Conservation (phyloP, 1,284 basidiomycete species). For the Melampsora medusae region DNA sequence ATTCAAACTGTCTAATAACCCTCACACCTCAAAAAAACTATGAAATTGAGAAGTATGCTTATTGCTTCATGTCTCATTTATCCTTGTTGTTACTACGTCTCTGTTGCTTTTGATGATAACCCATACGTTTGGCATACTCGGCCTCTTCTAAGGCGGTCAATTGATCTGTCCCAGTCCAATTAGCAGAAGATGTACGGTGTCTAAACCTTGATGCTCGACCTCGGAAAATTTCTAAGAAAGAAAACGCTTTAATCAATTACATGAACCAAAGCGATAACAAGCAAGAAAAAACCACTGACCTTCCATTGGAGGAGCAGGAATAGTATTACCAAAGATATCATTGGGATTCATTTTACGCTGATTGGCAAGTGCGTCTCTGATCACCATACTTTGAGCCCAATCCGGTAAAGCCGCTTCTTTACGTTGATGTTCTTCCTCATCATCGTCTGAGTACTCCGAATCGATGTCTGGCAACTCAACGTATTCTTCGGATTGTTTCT, state of each 20-base stretch:
- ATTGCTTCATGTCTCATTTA: background rate
- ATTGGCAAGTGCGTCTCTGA: slow-evolving; percentile 70
- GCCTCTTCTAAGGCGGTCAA: slow-evolving; percentile 76
- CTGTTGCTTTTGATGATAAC: slow-evolving; percentile 59
- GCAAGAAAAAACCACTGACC: slow-evolving; percentile 52
- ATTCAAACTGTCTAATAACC: too few relatives aligned
- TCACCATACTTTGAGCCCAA: slow-evolving; percentile 87
- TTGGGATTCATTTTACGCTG: slow-evolving; percentile 86
- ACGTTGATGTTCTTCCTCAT: slow-evolving; percentile 72
- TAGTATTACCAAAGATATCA: slow-evolving; percentile 76
- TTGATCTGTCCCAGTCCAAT: slow-evolving; percentile 82
- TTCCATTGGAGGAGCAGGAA: slow-evolving; percentile 80
- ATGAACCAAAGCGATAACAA: slow-evolving; percentile 4
- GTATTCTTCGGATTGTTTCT: slow-evolving; percentile 66
- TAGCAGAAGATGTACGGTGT: slow-evolving; percentile 83
- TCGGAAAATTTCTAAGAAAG: slow-evolving; percentile 36
- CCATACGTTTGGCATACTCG: slow-evolving; percentile 85
- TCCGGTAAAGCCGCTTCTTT: slow-evolving; percentile 68
- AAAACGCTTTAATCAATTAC: background rate
- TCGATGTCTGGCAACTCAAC: slow-evolving; percentile 90
- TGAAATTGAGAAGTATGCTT: too few relatives aligned
- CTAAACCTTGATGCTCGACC: slow-evolving; percentile 62
- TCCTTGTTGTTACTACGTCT: background rate
- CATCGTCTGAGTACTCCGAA: slow-evolving; percentile 92
- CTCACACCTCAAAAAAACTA: too few relatives aligned